Evolutionary conservation across 2,329 filamentous ascomycete species (phyloP).

Genomic region (Paracoccidioides lutzii): DNA sequence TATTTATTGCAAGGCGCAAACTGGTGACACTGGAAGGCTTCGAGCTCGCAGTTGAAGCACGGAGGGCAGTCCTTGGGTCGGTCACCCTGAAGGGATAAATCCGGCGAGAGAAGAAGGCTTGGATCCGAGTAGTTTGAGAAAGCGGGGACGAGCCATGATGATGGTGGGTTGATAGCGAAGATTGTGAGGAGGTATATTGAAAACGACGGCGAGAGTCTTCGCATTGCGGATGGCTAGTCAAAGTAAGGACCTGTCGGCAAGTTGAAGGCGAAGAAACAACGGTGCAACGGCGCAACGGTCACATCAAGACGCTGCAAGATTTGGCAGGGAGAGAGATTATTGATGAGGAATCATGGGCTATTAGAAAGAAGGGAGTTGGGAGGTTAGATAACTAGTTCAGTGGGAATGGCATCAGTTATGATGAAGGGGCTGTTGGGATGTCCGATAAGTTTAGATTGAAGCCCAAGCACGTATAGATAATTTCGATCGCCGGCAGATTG

Average conservation of each 20-base stretch:
- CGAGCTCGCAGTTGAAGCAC: constrained; percentile 96
- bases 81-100: constrained; percentile 55
- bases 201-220: not conserved
- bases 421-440: not conserved
- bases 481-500: not conserved
- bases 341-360: not conserved
- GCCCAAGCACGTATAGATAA: not conserved
- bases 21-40: constrained; percentile 81
- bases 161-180: constrained; percentile 15
- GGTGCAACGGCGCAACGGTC: not conserved
- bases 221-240: constrained; percentile 12
- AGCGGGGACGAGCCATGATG: constrained; percentile 15
- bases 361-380: not conserved
- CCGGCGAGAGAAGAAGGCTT: constrained; percentile 49
- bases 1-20: constrained; percentile 79
- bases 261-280: not conserved
- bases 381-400: not conserved
- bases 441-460: not conserved
- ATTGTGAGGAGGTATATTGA: constrained; percentile 10
- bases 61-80: constrained; percentile 42
- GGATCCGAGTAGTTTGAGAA: constrained; percentile 45
- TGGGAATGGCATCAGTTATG: not conserved
- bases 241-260: constrained; percentile 1
- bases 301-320: not conserved
- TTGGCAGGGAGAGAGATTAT: not conserved